Conservation (phyloP, 2,329 filamentous ascomycete species). For the Tolypocladium guangdongense region DNA sequence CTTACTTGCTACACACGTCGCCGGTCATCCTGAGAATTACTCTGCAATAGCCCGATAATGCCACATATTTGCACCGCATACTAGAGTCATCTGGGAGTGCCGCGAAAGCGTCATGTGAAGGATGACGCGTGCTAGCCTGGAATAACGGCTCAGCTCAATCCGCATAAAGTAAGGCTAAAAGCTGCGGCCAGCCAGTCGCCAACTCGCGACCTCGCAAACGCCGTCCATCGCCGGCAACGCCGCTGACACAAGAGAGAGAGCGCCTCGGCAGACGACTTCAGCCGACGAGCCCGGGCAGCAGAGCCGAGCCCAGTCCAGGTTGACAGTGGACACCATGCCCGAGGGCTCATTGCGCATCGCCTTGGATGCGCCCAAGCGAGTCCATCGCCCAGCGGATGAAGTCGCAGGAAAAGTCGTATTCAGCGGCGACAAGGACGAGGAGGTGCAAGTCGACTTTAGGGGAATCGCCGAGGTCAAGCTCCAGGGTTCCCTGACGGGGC, state of each 20-base stretch:
- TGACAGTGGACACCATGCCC: background rate
- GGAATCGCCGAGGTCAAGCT: background rate
- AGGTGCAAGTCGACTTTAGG: background rate
- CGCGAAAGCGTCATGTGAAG: background rate
- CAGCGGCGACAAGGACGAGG: background rate
- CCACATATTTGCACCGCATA: background rate
- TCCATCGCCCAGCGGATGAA: background rate
- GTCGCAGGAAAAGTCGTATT: background rate
- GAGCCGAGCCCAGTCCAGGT: background rate
- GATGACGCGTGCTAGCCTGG: no score
- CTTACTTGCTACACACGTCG: background rate
- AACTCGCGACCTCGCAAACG: no score
- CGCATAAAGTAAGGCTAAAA: no score
- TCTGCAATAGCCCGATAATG: no score
- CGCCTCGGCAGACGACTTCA: no score
- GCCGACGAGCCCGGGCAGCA: no score
- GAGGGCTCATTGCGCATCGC: background rate
- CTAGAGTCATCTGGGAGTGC: background rate
- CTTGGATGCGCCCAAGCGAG: background rate
- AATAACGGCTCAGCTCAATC: no score
- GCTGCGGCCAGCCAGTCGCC: no score
- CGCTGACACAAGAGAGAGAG: no score
- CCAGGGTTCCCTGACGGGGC: background rate
- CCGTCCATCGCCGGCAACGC: no score
- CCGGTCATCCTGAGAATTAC: no score